Conservation (phyloP, 1,139 yeast species). For the Kodamaea sp. region DNA sequence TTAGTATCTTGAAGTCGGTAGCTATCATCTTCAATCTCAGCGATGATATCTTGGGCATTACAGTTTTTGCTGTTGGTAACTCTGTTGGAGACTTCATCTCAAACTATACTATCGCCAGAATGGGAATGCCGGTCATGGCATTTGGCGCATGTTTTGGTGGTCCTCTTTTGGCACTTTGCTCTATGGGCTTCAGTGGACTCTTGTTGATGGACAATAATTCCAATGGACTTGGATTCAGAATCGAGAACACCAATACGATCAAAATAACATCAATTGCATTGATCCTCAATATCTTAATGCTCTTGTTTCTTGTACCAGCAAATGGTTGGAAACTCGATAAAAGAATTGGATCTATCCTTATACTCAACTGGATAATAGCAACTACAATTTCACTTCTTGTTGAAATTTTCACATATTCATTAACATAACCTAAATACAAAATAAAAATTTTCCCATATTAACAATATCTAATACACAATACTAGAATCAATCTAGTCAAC, state of each 20-base stretch:
- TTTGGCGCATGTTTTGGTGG: slow-evolving; percentile 95
- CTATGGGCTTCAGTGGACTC: slow-evolving; percentile 60
- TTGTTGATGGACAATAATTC: slow-evolving; percentile 36
- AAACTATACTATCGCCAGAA: slow-evolving; percentile 75
- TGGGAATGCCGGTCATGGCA: slow-evolving; percentile 93
- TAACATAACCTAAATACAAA: not conserved
- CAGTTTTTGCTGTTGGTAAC: slow-evolving; percentile 90
- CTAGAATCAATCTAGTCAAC: slow-evolving; percentile 47
- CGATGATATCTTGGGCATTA: slow-evolving; percentile 76
- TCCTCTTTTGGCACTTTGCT: slow-evolving; percentile 60
- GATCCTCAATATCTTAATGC: slow-evolving; percentile 51
- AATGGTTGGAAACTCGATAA: slow-evolving; percentile 68
- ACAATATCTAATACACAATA: not conserved
- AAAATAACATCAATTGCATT: slow-evolving; percentile 20
- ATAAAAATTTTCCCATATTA: not conserved
- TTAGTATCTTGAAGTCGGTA: slow-evolving; percentile 63
- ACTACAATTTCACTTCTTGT: slow-evolving; percentile 39
- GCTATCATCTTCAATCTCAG: slow-evolving; percentile 64
- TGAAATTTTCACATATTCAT: slow-evolving; percentile 7
- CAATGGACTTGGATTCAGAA: slow-evolving; percentile 9
- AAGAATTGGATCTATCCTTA: slow-evolving; percentile 41
- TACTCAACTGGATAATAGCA: slow-evolving; percentile 57
- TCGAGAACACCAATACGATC: slow-evolving; percentile 19
- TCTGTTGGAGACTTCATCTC: slow-evolving; percentile 89
- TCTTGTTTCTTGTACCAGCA: slow-evolving; percentile 57